phyloP scores from a whole-genome alignment of 176 grass and related monocot genomes.

The Otatea glauca region DNA sequence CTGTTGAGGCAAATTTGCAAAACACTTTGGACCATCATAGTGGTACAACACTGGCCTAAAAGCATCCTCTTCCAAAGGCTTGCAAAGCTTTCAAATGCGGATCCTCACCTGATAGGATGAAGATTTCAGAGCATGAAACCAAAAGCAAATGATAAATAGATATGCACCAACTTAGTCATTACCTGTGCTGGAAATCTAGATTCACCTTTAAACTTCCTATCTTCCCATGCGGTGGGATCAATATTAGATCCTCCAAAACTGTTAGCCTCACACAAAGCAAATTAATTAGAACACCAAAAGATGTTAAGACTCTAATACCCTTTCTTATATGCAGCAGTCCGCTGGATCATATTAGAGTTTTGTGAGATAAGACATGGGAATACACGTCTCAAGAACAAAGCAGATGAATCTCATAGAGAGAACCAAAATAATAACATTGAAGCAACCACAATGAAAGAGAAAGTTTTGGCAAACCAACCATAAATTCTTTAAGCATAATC shows the following conservation, averaged over 20 bases:
- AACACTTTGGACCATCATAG: slow-evolving; percentile 81
- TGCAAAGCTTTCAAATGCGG: slow-evolving; percentile 84
- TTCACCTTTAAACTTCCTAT: slow-evolving; percentile 97
- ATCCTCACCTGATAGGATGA: slow-evolving; percentile 80
- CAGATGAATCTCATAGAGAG: no score
- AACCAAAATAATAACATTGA: no score
- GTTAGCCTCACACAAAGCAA: slow-evolving; percentile 58
- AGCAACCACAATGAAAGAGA: no score
- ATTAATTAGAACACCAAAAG: not conserved
- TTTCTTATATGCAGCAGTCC: no score
- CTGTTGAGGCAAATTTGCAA: no score
- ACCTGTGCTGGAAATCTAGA: slow-evolving; percentile 97
- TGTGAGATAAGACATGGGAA: no score
- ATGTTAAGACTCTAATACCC: no score
- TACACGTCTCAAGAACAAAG: no score
- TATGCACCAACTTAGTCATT: slow-evolving; percentile 19
- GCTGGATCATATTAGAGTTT: no score
- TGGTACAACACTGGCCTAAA: slow-evolving; percentile 98
- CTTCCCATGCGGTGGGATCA: slow-evolving; percentile 96
- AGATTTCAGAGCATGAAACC: slow-evolving; percentile 41
- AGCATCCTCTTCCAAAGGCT: slow-evolving; percentile 96
- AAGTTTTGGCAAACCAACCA: no score
- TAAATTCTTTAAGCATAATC: no score
- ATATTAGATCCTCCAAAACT: slow-evolving; percentile 99
- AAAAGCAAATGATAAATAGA: slow-evolving; percentile 23